Conservation (phyloP, 164 flowering plant species). For the Warburgia ugandensis region DNA sequence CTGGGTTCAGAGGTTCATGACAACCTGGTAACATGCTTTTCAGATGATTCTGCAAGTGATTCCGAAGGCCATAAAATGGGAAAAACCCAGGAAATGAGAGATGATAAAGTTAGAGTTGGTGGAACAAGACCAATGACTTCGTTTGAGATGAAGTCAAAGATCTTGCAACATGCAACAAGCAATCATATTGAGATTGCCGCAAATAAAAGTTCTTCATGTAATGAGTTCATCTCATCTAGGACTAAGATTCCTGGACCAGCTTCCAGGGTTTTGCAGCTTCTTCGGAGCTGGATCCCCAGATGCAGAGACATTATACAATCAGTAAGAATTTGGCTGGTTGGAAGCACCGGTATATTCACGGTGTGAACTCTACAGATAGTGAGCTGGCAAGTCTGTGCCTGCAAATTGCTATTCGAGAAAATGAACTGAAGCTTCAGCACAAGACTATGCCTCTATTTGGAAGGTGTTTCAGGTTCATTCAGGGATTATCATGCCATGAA, state of each 20-base stretch:
- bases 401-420: conserved; percentile 71
- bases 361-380: conserved; percentile 18
- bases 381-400: conserved; percentile 66
- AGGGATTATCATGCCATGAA: conserved; percentile 15
- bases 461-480: conserved; percentile 19
- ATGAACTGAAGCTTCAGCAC: conserved; percentile 43
- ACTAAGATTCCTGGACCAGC: conserved; percentile 21
- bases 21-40: conserved; percentile 72
- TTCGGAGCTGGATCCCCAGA: conserved; percentile 22
- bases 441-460: conserved; percentile 40
- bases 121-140: conserved; percentile 22
- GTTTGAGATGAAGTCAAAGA: conserved; percentile 20
- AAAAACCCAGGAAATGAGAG: conserved; percentile 19
- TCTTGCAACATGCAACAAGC: conserved; percentile 12
- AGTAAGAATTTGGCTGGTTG: conserved; percentile 20
- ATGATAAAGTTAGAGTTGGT: conserved; percentile 8
- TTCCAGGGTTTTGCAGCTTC: conserved; percentile 22
- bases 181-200: conserved; percentile 24
- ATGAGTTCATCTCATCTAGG: conserved; percentile 27
- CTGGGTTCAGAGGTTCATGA: conserved; percentile 13
- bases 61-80: conserved; percentile 30
- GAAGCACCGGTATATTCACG: conserved; percentile 28
- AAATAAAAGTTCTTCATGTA: conserved; percentile 28
- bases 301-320: conserved; percentile 19
- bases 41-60: conserved; percentile 70